Evolutionary conservation across 2,329 filamentous ascomycete species (phyloP).

Genomic region (Mollisia scopiformis): DNA sequence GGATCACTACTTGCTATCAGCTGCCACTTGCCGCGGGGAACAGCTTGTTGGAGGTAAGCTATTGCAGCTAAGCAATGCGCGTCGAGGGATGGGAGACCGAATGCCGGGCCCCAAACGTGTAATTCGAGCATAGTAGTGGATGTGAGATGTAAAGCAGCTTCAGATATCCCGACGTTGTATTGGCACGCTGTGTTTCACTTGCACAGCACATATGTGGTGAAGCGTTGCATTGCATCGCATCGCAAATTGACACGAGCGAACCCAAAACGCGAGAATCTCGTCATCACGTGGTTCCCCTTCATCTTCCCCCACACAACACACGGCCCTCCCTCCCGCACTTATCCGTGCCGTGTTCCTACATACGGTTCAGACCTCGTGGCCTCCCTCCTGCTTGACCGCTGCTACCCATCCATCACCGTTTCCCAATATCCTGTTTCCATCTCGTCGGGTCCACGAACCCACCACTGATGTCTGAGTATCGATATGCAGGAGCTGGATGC

Average conservation of each 20-base stretch:
- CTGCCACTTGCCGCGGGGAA: slow-evolving; percentile 65
- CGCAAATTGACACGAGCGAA: background rate
- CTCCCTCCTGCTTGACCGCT: background rate
- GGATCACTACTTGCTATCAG: slow-evolving; percentile 76
- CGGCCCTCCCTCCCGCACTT: background rate
- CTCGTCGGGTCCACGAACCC: background rate
- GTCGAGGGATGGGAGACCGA: slow-evolving; percentile 87
- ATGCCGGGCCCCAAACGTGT: slow-evolving; percentile 89
- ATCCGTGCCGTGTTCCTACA: background rate
- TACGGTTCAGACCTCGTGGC: no score
- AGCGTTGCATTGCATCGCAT: background rate
- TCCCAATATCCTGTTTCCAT: background rate
- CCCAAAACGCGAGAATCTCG: slow-evolving; percentile 1
- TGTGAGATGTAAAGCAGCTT: background rate
- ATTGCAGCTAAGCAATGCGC: slow-evolving; percentile 86
- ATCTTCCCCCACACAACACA: background rate
- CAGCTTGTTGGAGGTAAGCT: slow-evolving; percentile 70
- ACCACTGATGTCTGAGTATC: no score
- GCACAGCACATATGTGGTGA: background rate
- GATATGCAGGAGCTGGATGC: background rate
- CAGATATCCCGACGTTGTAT: background rate
- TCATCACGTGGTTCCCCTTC: background rate
- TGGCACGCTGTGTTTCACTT: background rate
- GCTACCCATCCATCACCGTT: background rate
- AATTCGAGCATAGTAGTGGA: slow-evolving; percentile 63